Percentiles rank a stretch among this genome's conserved stretches.
Conservation (phyloP, 1,284 basidiomycete species). For the Sporisorium sorghi region DNA sequence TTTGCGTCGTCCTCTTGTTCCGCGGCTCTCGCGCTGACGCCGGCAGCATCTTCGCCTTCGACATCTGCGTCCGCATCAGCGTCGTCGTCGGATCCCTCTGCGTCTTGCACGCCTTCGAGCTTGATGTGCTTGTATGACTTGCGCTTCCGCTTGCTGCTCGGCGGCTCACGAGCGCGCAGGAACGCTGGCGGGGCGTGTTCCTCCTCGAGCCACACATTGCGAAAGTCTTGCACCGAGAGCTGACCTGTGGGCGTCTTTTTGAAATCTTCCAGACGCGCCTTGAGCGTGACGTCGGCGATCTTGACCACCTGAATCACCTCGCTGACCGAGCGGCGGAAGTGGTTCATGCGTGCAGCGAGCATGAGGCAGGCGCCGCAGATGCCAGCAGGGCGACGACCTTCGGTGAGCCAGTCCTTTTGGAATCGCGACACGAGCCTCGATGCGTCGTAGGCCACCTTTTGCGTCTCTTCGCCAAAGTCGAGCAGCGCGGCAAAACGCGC, state of each 20-base stretch:
- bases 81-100: slow-evolving; percentile 16
- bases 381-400: slow-evolving; percentile 92
- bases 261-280: slow-evolving; percentile 96
- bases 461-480: slow-evolving; percentile 94
- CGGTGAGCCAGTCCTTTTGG: slow-evolving; percentile 96
- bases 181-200: slow-evolving; percentile 87
- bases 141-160: slow-evolving; percentile 74
- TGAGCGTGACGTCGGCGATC: slow-evolving; percentile 92
- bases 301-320: slow-evolving; percentile 96
- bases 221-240: slow-evolving; percentile 89
- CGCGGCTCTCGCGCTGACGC: slow-evolving; percentile 48
- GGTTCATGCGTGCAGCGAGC: slow-evolving; percentile 97
- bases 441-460: slow-evolving; percentile 91
- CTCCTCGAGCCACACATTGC: slow-evolving; percentile 90
- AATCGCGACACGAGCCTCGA: slow-evolving; percentile 93
- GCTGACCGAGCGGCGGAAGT: slow-evolving; percentile 89
- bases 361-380: slow-evolving; percentile 96
- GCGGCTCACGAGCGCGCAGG: slow-evolving; percentile 76
- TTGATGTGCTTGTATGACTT: slow-evolving; percentile 63
- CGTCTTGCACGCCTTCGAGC: slow-evolving; percentile 37
- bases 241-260: slow-evolving; percentile 85
- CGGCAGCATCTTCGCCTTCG: slow-evolving; percentile 70
- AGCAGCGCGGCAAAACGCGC: slow-evolving; percentile 95
- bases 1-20: slow-evolving; percentile 14
- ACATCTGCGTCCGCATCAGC: slow-evolving; percentile 71